A percentile compares a stretch with the other conserved stretches of the same genome.
Evolutionary conservation across 129 eudicot species (phyloP).

Genomic region (Artemisia argyi): DNA sequence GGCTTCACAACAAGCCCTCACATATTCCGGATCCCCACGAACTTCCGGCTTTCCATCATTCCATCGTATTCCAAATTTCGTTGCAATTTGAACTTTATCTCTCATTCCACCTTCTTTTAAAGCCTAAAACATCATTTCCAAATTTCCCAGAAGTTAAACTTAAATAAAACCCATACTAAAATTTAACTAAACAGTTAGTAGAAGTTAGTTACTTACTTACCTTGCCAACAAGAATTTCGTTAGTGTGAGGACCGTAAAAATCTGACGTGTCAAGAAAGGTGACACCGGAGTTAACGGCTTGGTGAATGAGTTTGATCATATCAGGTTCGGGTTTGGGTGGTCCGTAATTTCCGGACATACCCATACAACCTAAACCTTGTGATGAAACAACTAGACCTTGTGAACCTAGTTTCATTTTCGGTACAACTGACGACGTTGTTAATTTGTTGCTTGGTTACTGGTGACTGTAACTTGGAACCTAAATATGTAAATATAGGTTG

Average conservation of each 20-base stretch:
- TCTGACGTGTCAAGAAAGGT: conserved; percentile 56
- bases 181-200: background rate
- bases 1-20: conserved; percentile 58
- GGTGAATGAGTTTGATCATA: conserved; percentile 48
- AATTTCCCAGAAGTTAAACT: background rate
- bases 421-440: conserved; percentile 14
- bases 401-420: conserved; percentile 47
- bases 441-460: no score
- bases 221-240: conserved; percentile 52
- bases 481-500: no score
- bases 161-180: no score
- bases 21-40: conserved; percentile 52
- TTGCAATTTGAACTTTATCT: conserved; percentile 62
- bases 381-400: conserved; percentile 51
- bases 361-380: conserved; percentile 54
- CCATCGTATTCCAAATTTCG: conserved; percentile 53
- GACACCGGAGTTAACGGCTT: conserved; percentile 52
- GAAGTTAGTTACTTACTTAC: background rate
- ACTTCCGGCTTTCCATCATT: conserved; percentile 20
- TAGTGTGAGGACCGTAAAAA: conserved; percentile 51
- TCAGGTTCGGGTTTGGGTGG: conserved; percentile 47
- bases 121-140: conserved; percentile 39
- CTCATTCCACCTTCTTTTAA: conserved; percentile 54
- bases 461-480: no score
- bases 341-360: conserved; percentile 43